Percentiles rank a stretch among this genome's conserved stretches.
These are phyloP conservation scores for Daldinia sp. DNA, from an alignment of 2,329 filamentous ascomycete species.

Conservation along the genomic window DNA sequence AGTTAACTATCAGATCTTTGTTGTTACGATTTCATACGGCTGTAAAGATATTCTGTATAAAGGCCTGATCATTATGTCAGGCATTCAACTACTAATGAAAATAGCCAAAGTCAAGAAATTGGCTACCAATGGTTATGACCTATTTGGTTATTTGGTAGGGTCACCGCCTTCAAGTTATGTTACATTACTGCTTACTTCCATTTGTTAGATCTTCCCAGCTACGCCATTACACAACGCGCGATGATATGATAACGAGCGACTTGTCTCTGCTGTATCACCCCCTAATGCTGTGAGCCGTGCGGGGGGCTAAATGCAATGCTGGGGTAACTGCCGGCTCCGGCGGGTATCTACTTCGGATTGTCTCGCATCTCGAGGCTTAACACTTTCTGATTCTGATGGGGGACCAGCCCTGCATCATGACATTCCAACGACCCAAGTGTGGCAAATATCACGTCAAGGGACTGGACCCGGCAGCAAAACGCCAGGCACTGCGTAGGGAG, in stretches of 20 bases:
- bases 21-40: too few relatives aligned
- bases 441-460: not conserved
- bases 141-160: not conserved
- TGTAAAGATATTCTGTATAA: too few relatives aligned
- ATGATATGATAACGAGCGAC: conserved; percentile 4
- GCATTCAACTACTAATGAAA: not conserved
- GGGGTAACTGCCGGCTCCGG: conserved; percentile 4
- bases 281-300: conserved; percentile 7
- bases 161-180: not conserved
- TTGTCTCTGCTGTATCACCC: conserved; percentile 5
- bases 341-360: not conserved
- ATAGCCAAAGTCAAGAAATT: not conserved
- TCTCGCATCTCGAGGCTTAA: not conserved
- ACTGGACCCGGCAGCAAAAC: not conserved
- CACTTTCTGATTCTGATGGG: not conserved
- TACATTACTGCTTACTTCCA: not conserved
- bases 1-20: too few relatives aligned
- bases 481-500: not conserved
- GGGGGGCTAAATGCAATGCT: conserved; percentile 16
- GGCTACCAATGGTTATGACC: not conserved
- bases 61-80: not conserved
- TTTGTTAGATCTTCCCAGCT: not conserved
- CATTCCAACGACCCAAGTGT: conserved; percentile 11
- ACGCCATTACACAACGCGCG: conserved; percentile 1
- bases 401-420: not conserved